A percentile compares a stretch with the other conserved stretches of the same genome.
Conservation (phyloP, 129 eudicot genomes). For the Flaveria trinervia region DNA sequence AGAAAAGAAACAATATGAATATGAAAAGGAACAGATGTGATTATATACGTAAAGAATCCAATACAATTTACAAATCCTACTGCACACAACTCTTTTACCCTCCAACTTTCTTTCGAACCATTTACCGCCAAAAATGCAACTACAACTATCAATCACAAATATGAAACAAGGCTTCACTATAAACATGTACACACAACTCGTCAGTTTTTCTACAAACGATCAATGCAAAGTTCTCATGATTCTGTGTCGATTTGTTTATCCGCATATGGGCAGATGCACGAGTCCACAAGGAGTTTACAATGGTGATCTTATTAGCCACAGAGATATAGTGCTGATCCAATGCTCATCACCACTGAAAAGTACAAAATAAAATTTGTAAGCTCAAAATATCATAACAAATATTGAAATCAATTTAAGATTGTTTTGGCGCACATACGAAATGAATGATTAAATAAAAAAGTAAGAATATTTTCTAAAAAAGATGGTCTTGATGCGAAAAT, state of each 20-base stretch:
- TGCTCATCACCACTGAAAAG: constrained; percentile 14
- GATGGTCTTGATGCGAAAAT: background rate
- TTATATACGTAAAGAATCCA: background rate
- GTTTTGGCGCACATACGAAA: constrained; percentile 3
- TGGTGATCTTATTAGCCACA: background rate
- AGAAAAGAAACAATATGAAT: background rate
- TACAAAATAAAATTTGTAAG: constrained; percentile 3
- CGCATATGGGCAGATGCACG: background rate
- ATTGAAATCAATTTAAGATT: constrained; percentile 14
- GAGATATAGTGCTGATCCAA: background rate
- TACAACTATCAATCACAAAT: background rate
- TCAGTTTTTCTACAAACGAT: background rate
- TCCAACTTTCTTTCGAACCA: background rate
- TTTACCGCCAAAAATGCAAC: constrained; percentile 5
- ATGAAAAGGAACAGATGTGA: background rate
- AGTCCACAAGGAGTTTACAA: background rate
- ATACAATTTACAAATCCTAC: constrained; percentile 8
- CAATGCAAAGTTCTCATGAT: background rate
- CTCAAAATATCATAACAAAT: background rate
- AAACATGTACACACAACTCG: background rate
- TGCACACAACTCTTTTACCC: constrained; percentile 7
- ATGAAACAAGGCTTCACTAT: background rate
- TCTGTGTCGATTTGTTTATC: background rate
- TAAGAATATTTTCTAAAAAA: background rate
- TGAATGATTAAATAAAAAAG: constrained; percentile 1